A percentile compares a stretch with the other conserved stretches of the same genome.
These are phyloP conservation scores for Cenchrus purpureus DNA, from an alignment of 176 grass and related monocot genomes.

Conservation along the genomic window DNA sequence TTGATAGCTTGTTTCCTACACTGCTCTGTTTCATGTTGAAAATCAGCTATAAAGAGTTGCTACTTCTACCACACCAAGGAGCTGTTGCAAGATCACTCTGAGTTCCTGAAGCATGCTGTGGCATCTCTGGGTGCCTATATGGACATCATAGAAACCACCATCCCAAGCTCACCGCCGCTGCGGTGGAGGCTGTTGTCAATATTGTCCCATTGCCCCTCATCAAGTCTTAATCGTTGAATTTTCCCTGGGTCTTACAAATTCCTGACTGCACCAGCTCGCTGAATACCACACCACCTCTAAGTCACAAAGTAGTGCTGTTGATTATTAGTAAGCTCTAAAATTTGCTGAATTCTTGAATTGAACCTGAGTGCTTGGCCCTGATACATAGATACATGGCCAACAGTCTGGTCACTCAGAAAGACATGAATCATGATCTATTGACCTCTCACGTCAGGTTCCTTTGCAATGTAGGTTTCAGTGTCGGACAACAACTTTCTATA, in stretches of 20 bases:
- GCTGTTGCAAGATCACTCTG: too few species aligned
- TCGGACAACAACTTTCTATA: conserved; percentile 3
- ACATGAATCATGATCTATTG: background rate
- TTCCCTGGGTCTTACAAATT: background rate
- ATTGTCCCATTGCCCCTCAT: background rate
- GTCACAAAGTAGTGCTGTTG: background rate
- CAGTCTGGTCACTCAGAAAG: background rate
- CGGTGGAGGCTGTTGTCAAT: background rate
- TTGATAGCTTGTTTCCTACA: too few species aligned
- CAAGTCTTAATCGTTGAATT: background rate
- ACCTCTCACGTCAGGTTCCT: conserved; percentile 30
- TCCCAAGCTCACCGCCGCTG: background rate
- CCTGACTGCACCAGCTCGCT: background rate
- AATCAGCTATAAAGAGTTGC: too few species aligned
- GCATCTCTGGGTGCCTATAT: background rate
- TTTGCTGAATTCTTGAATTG: background rate
- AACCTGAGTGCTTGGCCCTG: background rate
- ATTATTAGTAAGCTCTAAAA: background rate
- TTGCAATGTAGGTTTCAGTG: conserved; percentile 55
- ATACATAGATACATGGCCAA: background rate
- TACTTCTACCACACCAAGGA: too few species aligned
- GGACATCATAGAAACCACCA: background rate
- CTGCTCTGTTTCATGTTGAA: too few species aligned
- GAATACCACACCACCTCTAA: background rate
- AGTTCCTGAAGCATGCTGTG: too few species aligned